A percentile compares a stretch with the other conserved stretches of the same genome.
Evolutionary conservation across 148 eudicot species (phyloP).

Genomic region (Cornus suecica): DNA sequence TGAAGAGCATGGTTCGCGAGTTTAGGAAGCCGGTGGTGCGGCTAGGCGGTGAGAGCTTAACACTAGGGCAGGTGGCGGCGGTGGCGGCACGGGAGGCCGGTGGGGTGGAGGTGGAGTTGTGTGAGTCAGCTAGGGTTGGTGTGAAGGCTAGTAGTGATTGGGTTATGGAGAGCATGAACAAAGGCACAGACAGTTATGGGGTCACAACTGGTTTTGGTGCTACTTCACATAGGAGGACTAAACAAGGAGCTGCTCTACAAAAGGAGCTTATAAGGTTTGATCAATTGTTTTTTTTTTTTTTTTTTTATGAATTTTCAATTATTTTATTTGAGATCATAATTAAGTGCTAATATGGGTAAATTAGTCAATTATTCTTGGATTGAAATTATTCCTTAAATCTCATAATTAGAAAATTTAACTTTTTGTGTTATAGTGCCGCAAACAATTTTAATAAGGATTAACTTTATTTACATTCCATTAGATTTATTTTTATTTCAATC

Average conservation of each 20-base stretch:
- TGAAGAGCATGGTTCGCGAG: conserved; percentile 26
- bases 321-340: too few relatives aligned
- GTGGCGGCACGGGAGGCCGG: conserved; percentile 19
- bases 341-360: too few relatives aligned
- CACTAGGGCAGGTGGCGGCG: conserved; percentile 27
- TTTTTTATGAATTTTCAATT: too few relatives aligned
- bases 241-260: conserved; percentile 24
- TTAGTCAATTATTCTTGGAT: too few relatives aligned
- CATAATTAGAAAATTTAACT: too few relatives aligned
- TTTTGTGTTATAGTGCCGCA: too few relatives aligned
- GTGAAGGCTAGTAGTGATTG: conserved; percentile 26
- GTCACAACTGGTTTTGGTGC: conserved; percentile 33
- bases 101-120: conserved; percentile 21
- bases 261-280: conserved; percentile 25
- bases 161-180: conserved; percentile 31
- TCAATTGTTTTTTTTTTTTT: not conserved
- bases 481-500: too few relatives aligned
- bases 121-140: conserved; percentile 15
- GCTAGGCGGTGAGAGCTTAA: conserved; percentile 18
- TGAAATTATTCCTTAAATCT: too few relatives aligned
- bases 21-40: conserved; percentile 18
- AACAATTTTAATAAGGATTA: too few relatives aligned
- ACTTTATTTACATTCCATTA: too few relatives aligned
- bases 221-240: conserved; percentile 28
- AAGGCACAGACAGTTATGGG: conserved; percentile 28